These are phyloP conservation scores for Wickerhamiella occidentalis DNA, from an alignment of 805 yeast genomes.

Conservation along the genomic window DNA sequence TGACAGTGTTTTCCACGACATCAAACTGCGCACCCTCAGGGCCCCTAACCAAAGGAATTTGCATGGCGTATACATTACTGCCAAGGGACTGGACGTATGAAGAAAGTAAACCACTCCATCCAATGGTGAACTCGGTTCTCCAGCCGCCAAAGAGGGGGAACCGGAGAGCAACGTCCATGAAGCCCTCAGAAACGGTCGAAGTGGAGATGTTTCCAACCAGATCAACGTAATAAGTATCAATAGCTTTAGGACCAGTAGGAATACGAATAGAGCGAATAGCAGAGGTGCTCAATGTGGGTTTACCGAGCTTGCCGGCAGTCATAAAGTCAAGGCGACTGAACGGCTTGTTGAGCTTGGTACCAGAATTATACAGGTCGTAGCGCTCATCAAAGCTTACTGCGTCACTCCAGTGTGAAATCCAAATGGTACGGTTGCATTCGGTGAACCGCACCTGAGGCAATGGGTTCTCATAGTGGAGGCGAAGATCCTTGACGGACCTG, in stretches of 20 bases:
- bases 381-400: conserved; percentile 69
- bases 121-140: conserved; percentile 88
- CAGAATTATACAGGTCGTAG: conserved; percentile 67
- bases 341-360: conserved; percentile 45
- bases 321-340: conserved; percentile 72
- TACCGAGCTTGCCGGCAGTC: conserved; percentile 31
- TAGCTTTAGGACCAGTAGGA: conserved; percentile 38
- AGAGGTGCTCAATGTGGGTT: conserved; percentile 39
- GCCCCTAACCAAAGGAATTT: conserved; percentile 63
- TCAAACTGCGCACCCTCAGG: conserved; percentile 60
- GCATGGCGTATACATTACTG: conserved; percentile 42
- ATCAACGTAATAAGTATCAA: conserved; percentile 74
- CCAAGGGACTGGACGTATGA: conserved; percentile 39
- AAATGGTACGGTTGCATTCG: conserved; percentile 55
- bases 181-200: conserved; percentile 26
- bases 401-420: conserved; percentile 81
- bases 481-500: conserved; percentile 37
- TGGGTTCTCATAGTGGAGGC: conserved; percentile 51
- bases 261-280: conserved; percentile 52
- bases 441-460: conserved; percentile 51
- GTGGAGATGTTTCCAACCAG: conserved; percentile 90
- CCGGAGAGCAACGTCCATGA: conserved; percentile 61
- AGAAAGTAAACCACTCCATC: conserved; percentile 64
- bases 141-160: conserved; percentile 95
- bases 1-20: conserved; percentile 45